Percentiles rank a stretch among this genome's conserved stretches.
Evolutionary conservation across 345 rosid genomes (phyloP).

Genomic region (Boechera stricta): DNA sequence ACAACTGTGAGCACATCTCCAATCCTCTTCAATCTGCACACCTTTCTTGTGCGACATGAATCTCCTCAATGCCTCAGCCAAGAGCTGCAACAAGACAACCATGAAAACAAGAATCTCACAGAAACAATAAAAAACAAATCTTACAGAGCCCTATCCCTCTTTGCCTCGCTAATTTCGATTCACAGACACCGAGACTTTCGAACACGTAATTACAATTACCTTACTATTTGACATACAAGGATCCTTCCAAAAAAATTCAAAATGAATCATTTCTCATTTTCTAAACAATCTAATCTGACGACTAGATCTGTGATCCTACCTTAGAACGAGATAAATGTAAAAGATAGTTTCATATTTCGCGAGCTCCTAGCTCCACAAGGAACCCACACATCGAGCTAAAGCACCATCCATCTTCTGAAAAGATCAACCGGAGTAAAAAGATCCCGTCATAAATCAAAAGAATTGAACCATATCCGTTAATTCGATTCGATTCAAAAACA

Average conservation of each 20-base stretch:
- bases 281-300: slow-evolving; percentile 6
- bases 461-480: slow-evolving; percentile 27
- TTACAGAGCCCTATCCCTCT: neutral
- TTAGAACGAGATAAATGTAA: slow-evolving; percentile 5
- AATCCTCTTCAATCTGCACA: slow-evolving; percentile 60
- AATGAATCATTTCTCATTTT: neutral
- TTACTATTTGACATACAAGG: neutral
- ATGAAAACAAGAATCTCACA: neutral
- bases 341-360: slow-evolving; percentile 80
- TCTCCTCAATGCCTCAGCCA: slow-evolving; percentile 72
- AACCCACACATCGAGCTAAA: slow-evolving; percentile 58
- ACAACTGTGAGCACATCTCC: slow-evolving; percentile 87
- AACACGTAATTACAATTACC: too few relatives aligned
- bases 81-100: slow-evolving; percentile 59
- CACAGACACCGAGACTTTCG: neutral
- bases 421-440: slow-evolving; percentile 10
- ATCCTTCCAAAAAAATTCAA: neutral
- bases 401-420: slow-evolving; percentile 54
- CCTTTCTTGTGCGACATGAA: slow-evolving; percentile 80
- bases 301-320: slow-evolving; percentile 1
- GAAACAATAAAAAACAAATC: neutral
- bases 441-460: slow-evolving; percentile 21
- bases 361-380: slow-evolving; percentile 80
- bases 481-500: neutral
- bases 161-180: neutral